A percentile compares a stretch with the other conserved stretches of the same genome.
phyloP scores from a whole-genome alignment of 1,284 basidiomycete species.

The Naganishia cerealis region DNA sequence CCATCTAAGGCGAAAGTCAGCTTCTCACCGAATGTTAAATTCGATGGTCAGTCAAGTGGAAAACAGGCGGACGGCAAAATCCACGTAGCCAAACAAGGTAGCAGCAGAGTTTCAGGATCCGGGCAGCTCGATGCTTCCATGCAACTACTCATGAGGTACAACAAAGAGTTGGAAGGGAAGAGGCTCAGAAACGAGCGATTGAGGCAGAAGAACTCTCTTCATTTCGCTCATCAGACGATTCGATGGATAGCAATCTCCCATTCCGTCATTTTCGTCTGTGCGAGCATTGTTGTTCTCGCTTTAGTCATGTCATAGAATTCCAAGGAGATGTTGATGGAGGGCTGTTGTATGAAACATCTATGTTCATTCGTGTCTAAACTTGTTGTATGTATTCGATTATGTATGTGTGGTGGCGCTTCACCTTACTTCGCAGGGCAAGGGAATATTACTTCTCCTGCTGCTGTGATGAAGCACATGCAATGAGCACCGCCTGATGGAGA shows the following conservation, averaged over 20 bases:
- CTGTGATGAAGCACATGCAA: too few relatives aligned
- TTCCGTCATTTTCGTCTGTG: not conserved
- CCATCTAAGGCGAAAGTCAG: not conserved
- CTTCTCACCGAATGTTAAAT: not conserved
- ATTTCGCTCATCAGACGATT: not conserved
- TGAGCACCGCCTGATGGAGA: not conserved
- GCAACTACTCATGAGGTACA: not conserved
- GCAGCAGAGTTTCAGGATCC: not conserved
- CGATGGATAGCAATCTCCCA: constrained; percentile 8
- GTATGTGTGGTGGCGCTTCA: not conserved
- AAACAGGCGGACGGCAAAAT: not conserved
- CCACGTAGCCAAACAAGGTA: not conserved
- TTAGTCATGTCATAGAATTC: not conserved
- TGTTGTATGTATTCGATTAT: not conserved
- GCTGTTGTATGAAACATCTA: not conserved
- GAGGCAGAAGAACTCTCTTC: constrained; percentile 2
- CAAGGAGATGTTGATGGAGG: not conserved
- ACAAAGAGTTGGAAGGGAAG: constrained; percentile 7
- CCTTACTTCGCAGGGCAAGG: too few relatives aligned
- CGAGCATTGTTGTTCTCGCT: not conserved
- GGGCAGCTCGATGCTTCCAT: not conserved
- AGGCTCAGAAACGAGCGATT: constrained; percentile 8
- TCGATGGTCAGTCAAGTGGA: not conserved
- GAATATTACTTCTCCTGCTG: too few relatives aligned
- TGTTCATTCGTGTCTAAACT: not conserved